phyloP scores from a whole-genome alignment of 805 yeast species.

The Candida cerambycidarum region DNA sequence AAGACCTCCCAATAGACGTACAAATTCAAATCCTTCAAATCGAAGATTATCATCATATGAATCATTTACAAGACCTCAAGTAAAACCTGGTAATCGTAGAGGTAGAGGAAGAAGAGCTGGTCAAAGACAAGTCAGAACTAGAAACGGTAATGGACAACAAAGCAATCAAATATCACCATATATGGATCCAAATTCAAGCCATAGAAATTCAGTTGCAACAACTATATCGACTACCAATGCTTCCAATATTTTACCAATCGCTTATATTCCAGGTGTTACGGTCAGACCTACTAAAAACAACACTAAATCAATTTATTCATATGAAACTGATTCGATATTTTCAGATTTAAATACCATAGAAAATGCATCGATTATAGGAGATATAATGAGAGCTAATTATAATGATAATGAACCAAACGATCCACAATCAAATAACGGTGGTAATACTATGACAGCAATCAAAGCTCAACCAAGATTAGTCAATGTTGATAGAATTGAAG shows the following conservation, averaged over 20 bases:
- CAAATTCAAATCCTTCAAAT: conserved; percentile 10
- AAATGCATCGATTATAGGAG: conserved; percentile 48
- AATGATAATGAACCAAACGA: conserved; percentile 11
- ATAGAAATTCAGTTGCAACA: conserved; percentile 50
- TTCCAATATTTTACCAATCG: conserved; percentile 85
- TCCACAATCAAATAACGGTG: not conserved
- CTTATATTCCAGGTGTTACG: conserved; percentile 92
- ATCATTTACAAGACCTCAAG: conserved; percentile 42
- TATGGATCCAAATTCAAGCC: conserved; percentile 18
- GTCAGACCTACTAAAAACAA: conserved; percentile 50
- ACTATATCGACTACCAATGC: conserved; percentile 71
- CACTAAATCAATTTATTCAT: conserved; percentile 44
- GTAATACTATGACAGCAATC: conserved; percentile 66
- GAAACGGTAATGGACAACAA: conserved; percentile 12
- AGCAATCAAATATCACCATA: conserved; percentile 14
- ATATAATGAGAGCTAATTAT: conserved; percentile 26
- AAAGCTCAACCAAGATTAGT: conserved; percentile 73
- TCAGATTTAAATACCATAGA: conserved; percentile 46
- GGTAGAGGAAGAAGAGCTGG: conserved; percentile 18
- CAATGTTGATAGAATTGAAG: conserved; percentile 49
- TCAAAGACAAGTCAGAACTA: conserved; percentile 16
- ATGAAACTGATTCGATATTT: conserved; percentile 43
- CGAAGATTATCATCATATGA: conserved; percentile 41
- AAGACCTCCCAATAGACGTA: conserved; percentile 9
- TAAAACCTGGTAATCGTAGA: conserved; percentile 17